Evolutionary conservation across 306 rosid genomes (phyloP), one percentile per base, ranked within the genome.

Genomic region (Castanospermum australe): DNA sequence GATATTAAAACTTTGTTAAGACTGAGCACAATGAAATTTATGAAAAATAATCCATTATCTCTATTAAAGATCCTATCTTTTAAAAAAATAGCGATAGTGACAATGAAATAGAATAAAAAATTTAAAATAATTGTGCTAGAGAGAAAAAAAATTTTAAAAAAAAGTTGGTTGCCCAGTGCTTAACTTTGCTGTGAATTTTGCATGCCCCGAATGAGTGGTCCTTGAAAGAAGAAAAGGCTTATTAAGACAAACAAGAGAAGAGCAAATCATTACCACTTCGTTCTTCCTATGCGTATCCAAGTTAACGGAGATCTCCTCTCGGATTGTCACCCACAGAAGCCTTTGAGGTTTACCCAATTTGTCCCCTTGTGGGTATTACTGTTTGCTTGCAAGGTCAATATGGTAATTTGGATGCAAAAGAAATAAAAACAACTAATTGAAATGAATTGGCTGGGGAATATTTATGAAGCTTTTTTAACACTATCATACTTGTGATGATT

Each of bases 101-200:
- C n/a, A n/a, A n/a, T n/a, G n/a, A n/a, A n/a, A n/a, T n/a, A n/a
- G n/a, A n/a, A n/a, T n/a, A n/a, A n/a, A n/a, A n/a, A n/a, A n/a
- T n/a, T n/a, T n/a, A n/a, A n/a, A n/a, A n/a, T n/a, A n/a, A n/a
- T n/a, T n/a, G n/a, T n/a, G n/a, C n/a, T n/a, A n/a, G n/a, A n/a
- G n/a, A n/a, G n/a, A n/a, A n/a, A n/a, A n/a, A n/a, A n/a, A n/a
- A n/a, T n/a, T n/a, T n/a, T n/a, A n/a, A n/a, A 36, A 32, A 68
- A 75, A 72, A 44, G 83, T 66, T 71, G 4, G 50, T 41, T 61
- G 36, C 61, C 64, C 50, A 57, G 50, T 84, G 85, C 76, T 55
- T 56, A 78, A 18, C 86, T 78, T 88, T 55, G 44, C 65, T 64
- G 39, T 55, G 71, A 82, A 88, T 67, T 81, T 81, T 71, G 75